A percentile compares a stretch with the other conserved stretches of the same genome.
phyloP scores from a whole-genome alignment of 169 alveolate species.

The Plasmodium gallinaceum region DNA sequence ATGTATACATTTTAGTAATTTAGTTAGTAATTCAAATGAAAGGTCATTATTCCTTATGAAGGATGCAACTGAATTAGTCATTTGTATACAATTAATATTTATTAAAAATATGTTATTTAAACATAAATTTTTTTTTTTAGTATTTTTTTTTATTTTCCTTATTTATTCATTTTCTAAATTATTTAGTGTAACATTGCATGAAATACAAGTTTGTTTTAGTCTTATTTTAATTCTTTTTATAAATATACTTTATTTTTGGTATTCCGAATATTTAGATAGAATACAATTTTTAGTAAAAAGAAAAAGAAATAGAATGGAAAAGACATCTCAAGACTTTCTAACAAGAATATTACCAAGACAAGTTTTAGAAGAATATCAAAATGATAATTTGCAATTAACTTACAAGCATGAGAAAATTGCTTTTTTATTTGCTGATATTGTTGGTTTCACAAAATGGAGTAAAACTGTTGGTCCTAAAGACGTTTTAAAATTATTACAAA shows the following conservation, averaged over 20 bases:
- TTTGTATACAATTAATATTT: constrained; percentile 85
- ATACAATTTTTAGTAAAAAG: constrained; percentile 88
- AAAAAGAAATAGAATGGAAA: constrained; percentile 89
- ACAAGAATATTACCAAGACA: constrained; percentile 93
- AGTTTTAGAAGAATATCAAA: constrained; percentile 91
- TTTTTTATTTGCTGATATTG: constrained; percentile 98
- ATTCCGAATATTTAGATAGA: constrained; percentile 90
- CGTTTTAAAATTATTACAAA: constrained; percentile 94
- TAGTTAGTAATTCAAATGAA: constrained; percentile 14
- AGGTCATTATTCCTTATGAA: constrained; percentile 68
- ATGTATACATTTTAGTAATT: constrained; percentile 52
- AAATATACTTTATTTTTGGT: constrained; percentile 83
- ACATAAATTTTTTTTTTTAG: constrained; percentile 86
- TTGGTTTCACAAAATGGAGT: constrained; percentile 97
- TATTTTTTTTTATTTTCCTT: constrained; percentile 83
- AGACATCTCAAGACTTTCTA: constrained; percentile 89
- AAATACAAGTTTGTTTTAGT: constrained; percentile 73
- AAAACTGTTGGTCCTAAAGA: constrained; percentile 90
- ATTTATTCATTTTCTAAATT: constrained; percentile 83
- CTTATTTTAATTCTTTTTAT: constrained; percentile 80
- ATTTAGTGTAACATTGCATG: constrained; percentile 78
- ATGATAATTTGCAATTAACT: constrained; percentile 87
- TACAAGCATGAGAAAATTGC: constrained; percentile 96
- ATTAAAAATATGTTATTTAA: constrained; percentile 87
- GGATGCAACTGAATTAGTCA: constrained; percentile 79